Evolutionary conservation across 345 rosid genomes (phyloP).

Genomic region (Eucalyptus grandis): DNA sequence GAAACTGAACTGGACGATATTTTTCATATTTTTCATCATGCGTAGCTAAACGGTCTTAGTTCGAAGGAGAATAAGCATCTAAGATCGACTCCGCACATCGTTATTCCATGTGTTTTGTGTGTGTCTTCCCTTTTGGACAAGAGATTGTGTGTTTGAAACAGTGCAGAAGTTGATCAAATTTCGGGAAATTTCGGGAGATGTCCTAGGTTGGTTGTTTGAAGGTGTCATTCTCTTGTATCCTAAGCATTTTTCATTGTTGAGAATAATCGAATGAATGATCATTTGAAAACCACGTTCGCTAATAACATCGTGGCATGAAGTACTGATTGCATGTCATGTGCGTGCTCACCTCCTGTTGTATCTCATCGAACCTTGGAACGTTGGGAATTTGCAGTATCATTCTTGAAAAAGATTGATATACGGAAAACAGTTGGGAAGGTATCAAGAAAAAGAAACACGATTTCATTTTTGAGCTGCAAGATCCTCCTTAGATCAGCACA

Average conservation of each 20-base stretch:
- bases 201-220: neutral
- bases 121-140: neutral
- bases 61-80: neutral
- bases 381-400: neutral
- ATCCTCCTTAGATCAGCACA: neutral
- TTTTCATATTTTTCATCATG: neutral
- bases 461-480: neutral
- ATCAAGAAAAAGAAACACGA: neutral
- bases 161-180: neutral
- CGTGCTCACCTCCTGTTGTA: neutral
- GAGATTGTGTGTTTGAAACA: neutral
- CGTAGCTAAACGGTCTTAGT: neutral
- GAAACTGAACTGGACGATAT: neutral
- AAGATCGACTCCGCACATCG: neutral
- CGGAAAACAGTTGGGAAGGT: accelerated
- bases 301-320: neutral
- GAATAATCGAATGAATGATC: neutral
- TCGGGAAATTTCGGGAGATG: neutral
- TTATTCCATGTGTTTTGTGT: neutral
- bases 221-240: neutral
- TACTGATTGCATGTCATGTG: neutral
- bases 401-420: neutral
- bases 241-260: neutral
- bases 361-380: neutral
- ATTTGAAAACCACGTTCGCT: neutral